These are phyloP conservation scores for Suillus hirtellus DNA, from an alignment of 768 basidiomycete genomes.

Conservation along the genomic window DNA sequence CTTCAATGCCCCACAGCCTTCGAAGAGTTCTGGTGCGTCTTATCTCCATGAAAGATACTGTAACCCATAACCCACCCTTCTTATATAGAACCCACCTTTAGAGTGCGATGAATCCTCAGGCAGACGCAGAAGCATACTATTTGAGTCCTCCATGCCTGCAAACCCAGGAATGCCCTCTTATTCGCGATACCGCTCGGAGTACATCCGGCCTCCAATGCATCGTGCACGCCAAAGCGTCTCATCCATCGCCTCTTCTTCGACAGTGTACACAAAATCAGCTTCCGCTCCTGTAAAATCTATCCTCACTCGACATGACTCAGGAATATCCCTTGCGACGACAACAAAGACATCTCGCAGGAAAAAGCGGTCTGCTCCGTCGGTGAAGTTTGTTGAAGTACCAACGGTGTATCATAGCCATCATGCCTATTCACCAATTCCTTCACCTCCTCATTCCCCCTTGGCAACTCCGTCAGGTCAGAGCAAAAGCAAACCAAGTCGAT, in stretches of 20 bases:
- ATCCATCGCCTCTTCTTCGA: conserved; percentile 37
- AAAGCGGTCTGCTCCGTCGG: conserved; percentile 45
- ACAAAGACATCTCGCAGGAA: conserved; percentile 29
- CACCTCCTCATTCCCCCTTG: conserved; percentile 20
- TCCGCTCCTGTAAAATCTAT: conserved; percentile 55
- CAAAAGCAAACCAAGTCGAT: conserved; percentile 14
- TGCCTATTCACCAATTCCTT: conserved; percentile 9
- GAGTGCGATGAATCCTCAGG: conserved; percentile 12
- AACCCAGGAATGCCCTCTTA: conserved; percentile 10
- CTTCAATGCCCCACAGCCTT: conserved; percentile 30
- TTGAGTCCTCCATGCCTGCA: conserved; percentile 20
- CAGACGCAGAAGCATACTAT: conserved; percentile 30
- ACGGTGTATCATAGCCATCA: conserved; percentile 57
- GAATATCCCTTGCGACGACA: conserved; percentile 42
- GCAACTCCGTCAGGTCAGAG: conserved; percentile 16
- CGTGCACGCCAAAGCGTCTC: conserved; percentile 40
- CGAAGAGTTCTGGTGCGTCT: conserved; percentile 30
- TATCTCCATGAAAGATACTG: conserved; percentile 1
- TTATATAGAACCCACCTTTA: conserved; percentile 25
- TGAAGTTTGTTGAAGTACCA: conserved; percentile 70
- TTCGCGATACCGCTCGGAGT: conserved; percentile 22
- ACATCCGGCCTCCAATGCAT: conserved; percentile 19
- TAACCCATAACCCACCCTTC: neutral
- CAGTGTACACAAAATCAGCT: conserved; percentile 25
- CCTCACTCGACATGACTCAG: conserved; percentile 52